phyloP scores from a whole-genome alignment of 208 protist genomes.

The Novymonas esmeraldas region DNA sequence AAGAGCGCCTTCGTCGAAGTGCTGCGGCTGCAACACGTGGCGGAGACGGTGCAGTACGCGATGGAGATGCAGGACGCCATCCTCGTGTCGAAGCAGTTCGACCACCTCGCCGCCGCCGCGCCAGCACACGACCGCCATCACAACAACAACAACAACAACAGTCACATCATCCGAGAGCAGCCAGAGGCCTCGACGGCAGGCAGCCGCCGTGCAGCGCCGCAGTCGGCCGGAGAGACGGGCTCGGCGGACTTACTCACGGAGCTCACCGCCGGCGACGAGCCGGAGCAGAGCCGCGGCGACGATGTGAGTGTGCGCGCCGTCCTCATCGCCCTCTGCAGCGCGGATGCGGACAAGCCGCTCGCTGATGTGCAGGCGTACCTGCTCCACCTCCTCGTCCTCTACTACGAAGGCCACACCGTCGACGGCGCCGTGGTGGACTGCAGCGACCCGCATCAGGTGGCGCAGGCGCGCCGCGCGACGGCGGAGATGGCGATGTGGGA shows the following conservation, averaged over 20 bases:
- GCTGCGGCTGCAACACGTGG: constrained; percentile 44
- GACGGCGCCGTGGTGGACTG: constrained; percentile 26
- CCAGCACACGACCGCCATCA: constrained; percentile 14
- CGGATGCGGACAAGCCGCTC: constrained; percentile 36
- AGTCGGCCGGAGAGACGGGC: too few species aligned
- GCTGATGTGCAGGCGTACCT: constrained; percentile 47
- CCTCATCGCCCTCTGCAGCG: constrained; percentile 33
- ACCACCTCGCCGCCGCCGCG: constrained; percentile 24
- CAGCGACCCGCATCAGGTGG: constrained; percentile 28
- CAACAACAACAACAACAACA: neutral
- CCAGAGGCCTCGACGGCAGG: too few species aligned
- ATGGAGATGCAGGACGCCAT: constrained; percentile 50
- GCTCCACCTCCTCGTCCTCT: constrained; percentile 48
- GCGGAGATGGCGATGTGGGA: constrained; percentile 26
- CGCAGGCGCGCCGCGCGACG: constrained; percentile 17
- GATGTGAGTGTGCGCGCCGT: constrained; percentile 43
- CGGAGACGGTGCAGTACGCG: constrained; percentile 45
- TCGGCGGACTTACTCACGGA: constrained; percentile 10
- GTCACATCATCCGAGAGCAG: constrained; percentile 1
- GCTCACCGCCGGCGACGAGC: neutral
- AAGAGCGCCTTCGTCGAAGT: constrained; percentile 45
- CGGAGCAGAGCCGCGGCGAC: constrained; percentile 1
- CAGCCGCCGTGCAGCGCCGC: too few species aligned
- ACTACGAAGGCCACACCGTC: constrained; percentile 30
- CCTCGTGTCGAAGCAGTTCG: constrained; percentile 25